Conservation (phyloP, 306 rosid genomes). For the Casuarina glauca region DNA sequence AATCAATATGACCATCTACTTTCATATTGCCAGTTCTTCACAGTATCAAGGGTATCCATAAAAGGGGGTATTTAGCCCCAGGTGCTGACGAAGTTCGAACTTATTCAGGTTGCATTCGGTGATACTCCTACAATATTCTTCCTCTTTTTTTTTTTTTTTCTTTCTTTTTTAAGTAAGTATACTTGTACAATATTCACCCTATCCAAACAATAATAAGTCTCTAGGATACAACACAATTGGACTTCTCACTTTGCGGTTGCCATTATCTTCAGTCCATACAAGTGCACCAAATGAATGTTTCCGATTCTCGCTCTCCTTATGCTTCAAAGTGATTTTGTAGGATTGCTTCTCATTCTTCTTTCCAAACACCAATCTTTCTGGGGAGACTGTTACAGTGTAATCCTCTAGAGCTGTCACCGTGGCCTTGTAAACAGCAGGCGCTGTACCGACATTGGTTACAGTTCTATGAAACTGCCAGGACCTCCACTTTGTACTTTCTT, state of each 20-base stretch:
- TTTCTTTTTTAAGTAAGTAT: too few relatives aligned
- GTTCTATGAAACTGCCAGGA: conserved; percentile 35
- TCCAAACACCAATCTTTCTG: conserved; percentile 30
- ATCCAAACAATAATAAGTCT: too few relatives aligned
- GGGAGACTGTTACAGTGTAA: conserved; percentile 33
- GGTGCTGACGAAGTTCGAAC: too few relatives aligned
- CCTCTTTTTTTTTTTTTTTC: too few relatives aligned
- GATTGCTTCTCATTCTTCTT: conserved; percentile 39
- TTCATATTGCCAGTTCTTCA: too few relatives aligned
- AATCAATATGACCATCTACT: too few relatives aligned
- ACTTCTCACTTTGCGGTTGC: conserved; percentile 32
- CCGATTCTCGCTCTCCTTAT: neutral
- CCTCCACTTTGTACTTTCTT: conserved; percentile 5
- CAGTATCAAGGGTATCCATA: too few relatives aligned
- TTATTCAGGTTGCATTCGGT: too few relatives aligned
- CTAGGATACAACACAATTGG: conserved; percentile 2
- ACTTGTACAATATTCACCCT: too few relatives aligned
- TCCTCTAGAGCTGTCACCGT: conserved; percentile 40
- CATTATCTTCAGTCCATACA: conserved; percentile 26
- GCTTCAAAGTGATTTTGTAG: conserved; percentile 30
- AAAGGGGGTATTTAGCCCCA: too few relatives aligned
- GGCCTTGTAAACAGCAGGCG: conserved; percentile 34
- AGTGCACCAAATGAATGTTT: conserved; percentile 16
- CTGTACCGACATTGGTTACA: conserved; percentile 51
- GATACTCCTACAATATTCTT: too few relatives aligned